A percentile compares a stretch with the other conserved stretches of the same genome.
Conservation (phyloP, 352 stramenopile species). For the Saprolegnia diclina region DNA sequence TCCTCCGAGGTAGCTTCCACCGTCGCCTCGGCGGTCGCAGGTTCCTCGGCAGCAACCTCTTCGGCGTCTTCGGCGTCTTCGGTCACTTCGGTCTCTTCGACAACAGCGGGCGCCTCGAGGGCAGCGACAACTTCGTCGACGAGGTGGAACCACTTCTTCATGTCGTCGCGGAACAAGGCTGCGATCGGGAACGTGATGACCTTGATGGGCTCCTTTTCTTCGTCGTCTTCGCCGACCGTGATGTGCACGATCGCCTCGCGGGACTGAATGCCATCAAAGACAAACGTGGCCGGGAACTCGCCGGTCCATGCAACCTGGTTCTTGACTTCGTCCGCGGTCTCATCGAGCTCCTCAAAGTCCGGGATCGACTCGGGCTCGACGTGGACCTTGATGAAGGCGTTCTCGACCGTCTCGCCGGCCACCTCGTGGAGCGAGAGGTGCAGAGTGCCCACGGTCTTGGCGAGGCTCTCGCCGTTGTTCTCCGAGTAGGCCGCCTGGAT, state of each 20-base stretch:
- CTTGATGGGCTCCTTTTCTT: conserved; percentile 49
- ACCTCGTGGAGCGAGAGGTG: conserved; percentile 53
- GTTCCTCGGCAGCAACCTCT: conserved; percentile 29
- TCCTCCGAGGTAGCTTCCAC: conserved; percentile 25
- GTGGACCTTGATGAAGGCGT: conserved; percentile 53
- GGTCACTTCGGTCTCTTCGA: conserved; percentile 9
- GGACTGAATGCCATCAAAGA: conserved; percentile 79
- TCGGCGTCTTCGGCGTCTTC: conserved; percentile 22
- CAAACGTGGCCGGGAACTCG: conserved; percentile 57
- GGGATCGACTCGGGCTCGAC: conserved; percentile 58
- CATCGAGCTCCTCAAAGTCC: conserved; percentile 44
- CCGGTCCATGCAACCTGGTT: conserved; percentile 39
- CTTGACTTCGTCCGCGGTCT: conserved; percentile 33
- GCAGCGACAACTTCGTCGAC: conserved; percentile 43
- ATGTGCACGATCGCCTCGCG: conserved; percentile 72
- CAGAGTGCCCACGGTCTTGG: conserved; percentile 70
- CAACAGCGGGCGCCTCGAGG: conserved; percentile 21
- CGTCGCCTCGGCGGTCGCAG: conserved; percentile 28
- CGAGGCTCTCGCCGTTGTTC: conserved; percentile 25
- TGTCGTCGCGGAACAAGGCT: conserved; percentile 56
- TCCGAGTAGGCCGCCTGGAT: conserved; percentile 53
- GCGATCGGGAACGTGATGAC: conserved; percentile 74
- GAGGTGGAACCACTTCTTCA: conserved; percentile 71
- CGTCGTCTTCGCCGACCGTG: conserved; percentile 52
- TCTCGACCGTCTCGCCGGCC: conserved; percentile 48